phyloP scores from a whole-genome alignment of 305 asterid genomes.

The Nicotiana rustica region DNA sequence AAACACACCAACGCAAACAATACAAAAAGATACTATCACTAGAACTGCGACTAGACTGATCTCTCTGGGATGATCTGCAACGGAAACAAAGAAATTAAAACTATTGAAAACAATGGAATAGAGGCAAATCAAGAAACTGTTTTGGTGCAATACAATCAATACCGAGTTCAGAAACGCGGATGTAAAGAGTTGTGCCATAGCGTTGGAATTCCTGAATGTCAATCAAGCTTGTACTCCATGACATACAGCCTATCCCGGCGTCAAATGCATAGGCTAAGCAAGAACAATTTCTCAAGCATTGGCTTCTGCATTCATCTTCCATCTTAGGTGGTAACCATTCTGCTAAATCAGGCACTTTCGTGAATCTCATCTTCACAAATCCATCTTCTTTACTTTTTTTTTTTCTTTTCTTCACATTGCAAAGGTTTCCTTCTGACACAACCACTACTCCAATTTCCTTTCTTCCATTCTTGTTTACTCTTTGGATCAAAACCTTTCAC shows the following conservation, averaged over 20 bases:
- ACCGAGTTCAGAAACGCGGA: constrained; percentile 47
- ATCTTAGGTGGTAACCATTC: not conserved
- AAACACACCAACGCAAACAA: not conserved
- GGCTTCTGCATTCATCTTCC: constrained; percentile 32
- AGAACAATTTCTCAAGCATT: constrained; percentile 39
- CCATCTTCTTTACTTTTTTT: constrained; percentile 32
- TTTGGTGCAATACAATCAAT: not conserved
- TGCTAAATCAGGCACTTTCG: constrained; percentile 45
- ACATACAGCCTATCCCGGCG: constrained; percentile 45
- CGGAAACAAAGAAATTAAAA: constrained; percentile 30
- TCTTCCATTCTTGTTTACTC: constrained; percentile 37
- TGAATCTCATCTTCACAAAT: constrained; percentile 29
- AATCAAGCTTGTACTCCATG: constrained; percentile 53
- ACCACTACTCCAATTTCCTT: constrained; percentile 43
- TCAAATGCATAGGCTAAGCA: constrained; percentile 40
- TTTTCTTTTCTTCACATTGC: constrained; percentile 37
- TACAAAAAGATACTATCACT: not conserved
- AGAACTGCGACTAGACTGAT: constrained; percentile 2
- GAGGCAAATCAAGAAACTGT: not conserved
- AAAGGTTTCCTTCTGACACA: constrained; percentile 33
- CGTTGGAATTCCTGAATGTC: constrained; percentile 50
- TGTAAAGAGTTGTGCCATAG: constrained; percentile 40
- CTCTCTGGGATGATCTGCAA: not conserved
- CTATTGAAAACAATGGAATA: not conserved
- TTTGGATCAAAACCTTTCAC: constrained; percentile 39